Conservation (phyloP, 768 basidiomycete species). For the Rhizopogon salebrosus region DNA sequence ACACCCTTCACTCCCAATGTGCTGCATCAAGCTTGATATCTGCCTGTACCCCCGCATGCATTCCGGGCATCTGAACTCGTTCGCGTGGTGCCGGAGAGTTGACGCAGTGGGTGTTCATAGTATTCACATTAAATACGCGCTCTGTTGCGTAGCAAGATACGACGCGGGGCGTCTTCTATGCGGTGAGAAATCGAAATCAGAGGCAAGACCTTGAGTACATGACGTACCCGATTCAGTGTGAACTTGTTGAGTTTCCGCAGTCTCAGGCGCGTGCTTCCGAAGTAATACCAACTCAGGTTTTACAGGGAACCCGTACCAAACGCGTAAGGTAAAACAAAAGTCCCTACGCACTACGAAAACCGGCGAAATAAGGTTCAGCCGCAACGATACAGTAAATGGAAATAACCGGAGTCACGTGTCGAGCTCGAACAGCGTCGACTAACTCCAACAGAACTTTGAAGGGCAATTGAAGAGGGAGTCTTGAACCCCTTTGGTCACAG, state of each 20-base stretch:
- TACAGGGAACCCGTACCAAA: too few relatives aligned
- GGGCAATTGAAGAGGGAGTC: conserved; percentile 29
- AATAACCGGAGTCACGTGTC: too few relatives aligned
- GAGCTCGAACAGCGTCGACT: too few relatives aligned
- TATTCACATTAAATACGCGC: conserved; percentile 32
- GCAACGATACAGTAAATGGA: too few relatives aligned
- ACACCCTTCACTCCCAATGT: too few relatives aligned
- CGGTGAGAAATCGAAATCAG: conserved; percentile 31
- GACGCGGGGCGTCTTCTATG: conserved; percentile 13
- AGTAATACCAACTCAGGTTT: too few relatives aligned
- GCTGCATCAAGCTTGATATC: conserved; percentile 38
- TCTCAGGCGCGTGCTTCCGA: too few relatives aligned
- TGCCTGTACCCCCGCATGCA: conserved; percentile 32
- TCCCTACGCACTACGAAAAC: too few relatives aligned
- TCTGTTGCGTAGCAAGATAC: conserved; percentile 28
- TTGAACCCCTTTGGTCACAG: not conserved
- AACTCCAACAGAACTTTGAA: too few relatives aligned
- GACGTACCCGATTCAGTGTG: conserved; percentile 34
- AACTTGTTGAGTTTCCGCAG: too few relatives aligned
- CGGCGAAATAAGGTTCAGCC: too few relatives aligned
- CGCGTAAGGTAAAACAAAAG: too few relatives aligned
- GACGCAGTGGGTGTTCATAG: conserved; percentile 24
- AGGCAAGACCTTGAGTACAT: conserved; percentile 26
- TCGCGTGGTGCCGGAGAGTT: conserved; percentile 30
- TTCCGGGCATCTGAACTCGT: conserved; percentile 42